Evolutionary conservation across 1,284 basidiomycete species (phyloP).

Genomic region (Cryptococcus depauperatus): DNA sequence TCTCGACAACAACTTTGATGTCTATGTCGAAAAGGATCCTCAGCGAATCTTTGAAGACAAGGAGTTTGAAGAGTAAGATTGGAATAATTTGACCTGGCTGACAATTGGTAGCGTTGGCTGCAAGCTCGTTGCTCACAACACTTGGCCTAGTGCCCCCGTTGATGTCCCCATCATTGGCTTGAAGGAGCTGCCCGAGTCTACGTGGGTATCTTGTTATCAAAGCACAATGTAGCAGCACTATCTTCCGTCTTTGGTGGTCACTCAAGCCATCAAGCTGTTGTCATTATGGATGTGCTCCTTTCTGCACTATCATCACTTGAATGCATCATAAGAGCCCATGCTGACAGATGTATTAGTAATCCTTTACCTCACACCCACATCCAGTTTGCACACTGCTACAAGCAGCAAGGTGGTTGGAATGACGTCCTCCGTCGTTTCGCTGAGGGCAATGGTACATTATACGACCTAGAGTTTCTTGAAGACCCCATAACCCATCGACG

Average conservation of each 20-base stretch:
- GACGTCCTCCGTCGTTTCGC: constrained; percentile 81
- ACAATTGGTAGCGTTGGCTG: constrained; percentile 64
- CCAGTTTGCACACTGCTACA: constrained; percentile 99
- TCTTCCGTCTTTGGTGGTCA: not conserved
- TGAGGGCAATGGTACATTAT: constrained; percentile 77
- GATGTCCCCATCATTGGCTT: constrained; percentile 84
- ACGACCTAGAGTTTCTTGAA: constrained; percentile 94
- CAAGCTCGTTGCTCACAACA: constrained; percentile 77
- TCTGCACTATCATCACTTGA: not conserved
- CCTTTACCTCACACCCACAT: constrained; percentile 91
- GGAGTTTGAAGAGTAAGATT: constrained; percentile 79
- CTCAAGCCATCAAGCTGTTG: not conserved
- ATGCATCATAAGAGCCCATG: not conserved
- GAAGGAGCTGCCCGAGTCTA: constrained; percentile 84
- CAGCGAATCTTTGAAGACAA: constrained; percentile 92
- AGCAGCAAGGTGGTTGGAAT: constrained; percentile 89
- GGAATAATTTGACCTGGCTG: not conserved
- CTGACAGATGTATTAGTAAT: constrained; percentile 40
- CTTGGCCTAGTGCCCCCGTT: constrained; percentile 70
- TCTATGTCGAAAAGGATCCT: constrained; percentile 86
- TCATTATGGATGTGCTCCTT: too few relatives aligned
- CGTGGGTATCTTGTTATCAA: constrained; percentile 42
- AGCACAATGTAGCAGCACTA: too few relatives aligned
- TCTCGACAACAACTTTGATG: constrained; percentile 83
- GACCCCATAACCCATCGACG: constrained; percentile 69